Conservation (phyloP, 805 yeast species). For the Vanderwaltozyma tropicalis region DNA sequence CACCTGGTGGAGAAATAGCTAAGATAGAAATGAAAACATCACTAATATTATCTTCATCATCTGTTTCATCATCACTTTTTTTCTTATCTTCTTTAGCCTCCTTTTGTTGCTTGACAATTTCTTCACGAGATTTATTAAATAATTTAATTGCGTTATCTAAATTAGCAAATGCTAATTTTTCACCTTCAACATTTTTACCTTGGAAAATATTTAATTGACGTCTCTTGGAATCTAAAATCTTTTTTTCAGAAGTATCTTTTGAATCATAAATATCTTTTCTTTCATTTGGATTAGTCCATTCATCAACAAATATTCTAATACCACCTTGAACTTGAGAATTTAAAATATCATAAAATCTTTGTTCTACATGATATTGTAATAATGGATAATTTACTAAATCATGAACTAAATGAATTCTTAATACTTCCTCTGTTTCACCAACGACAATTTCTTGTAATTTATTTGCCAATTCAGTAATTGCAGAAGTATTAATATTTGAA, state of each 20-base stretch:
- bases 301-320: conserved; percentile 49
- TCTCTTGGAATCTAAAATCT: conserved; percentile 3
- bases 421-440: conserved; percentile 40
- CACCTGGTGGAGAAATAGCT: conserved; percentile 36
- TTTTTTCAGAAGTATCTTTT: not conserved
- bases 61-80: conserved; percentile 4
- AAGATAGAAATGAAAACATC: conserved; percentile 63
- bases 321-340: conserved; percentile 67
- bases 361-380: conserved; percentile 32
- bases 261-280: conserved; percentile 1
- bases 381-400: conserved; percentile 48
- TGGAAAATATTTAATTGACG: conserved; percentile 57
- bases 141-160: conserved; percentile 60
- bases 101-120: conserved; percentile 18
- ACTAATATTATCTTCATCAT: conserved; percentile 30
- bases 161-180: conserved; percentile 79
- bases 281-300: conserved; percentile 34
- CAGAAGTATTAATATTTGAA: conserved; percentile 16
- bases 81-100: conserved; percentile 9
- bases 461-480: conserved; percentile 25
- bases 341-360: conserved; percentile 53
- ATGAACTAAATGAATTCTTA: conserved; percentile 55
- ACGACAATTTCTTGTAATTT: conserved; percentile 25
- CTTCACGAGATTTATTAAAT: conserved; percentile 27
- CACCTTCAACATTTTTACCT: conserved; percentile 76